Evolutionary conservation across 2,329 filamentous ascomycete species (phyloP).

Genomic region (Metarhizium humberi): DNA sequence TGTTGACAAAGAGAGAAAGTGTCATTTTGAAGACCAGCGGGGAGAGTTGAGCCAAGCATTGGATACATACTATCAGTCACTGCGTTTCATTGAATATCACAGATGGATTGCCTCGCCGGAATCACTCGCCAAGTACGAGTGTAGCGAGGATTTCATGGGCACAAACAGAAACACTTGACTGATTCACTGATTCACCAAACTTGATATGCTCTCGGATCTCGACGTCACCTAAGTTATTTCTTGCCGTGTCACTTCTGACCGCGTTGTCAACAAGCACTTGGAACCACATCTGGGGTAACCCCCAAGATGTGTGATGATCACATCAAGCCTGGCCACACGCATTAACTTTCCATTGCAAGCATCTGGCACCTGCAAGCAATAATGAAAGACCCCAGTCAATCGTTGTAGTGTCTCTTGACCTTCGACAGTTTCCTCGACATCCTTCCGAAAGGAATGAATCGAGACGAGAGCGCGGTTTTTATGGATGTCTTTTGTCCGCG

Average conservation of each 20-base stretch:
- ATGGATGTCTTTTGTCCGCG: conserved; percentile 90
- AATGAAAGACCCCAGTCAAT: conserved; percentile 38
- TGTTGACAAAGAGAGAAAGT: conserved; percentile 9
- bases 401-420: conserved; percentile 18
- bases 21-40: conserved; percentile 5
- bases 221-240: conserved; percentile 8
- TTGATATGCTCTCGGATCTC: conserved; percentile 33
- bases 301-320: conserved; percentile 30
- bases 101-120: conserved; percentile 32
- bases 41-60: conserved; percentile 30
- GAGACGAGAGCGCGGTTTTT: conserved; percentile 77
- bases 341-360: conserved; percentile 41
- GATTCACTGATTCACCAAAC: conserved; percentile 27
- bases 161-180: conserved; percentile 35
- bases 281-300: conserved; percentile 22
- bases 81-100: conserved; percentile 22
- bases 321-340: conserved; percentile 46
- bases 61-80: conserved; percentile 40
- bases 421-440: conserved; percentile 34
- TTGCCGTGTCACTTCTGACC: conserved; percentile 1
- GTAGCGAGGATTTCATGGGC: conserved; percentile 29
- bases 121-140: conserved; percentile 23
- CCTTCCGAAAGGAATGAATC: conserved; percentile 27
- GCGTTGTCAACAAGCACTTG: conserved; percentile 24
- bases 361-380: conserved; percentile 30